Conservation (phyloP, 257 asterid species). For the Paraleonurus japonicus region DNA sequence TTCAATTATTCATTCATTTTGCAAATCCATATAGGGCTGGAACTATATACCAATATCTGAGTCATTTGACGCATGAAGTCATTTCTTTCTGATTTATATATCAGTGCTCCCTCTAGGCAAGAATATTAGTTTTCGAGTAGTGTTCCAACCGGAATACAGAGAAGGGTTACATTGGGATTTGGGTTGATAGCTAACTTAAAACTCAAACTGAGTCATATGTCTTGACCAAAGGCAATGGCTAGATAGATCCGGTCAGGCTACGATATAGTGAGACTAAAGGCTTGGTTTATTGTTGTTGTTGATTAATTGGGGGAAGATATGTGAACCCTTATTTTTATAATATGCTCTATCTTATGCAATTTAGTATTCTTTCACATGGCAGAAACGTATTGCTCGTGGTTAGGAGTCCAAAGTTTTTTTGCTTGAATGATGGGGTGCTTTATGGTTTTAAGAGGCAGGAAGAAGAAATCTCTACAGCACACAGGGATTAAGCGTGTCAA, state of each 20-base stretch:
- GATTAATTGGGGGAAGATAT: background rate
- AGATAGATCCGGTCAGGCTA: background rate
- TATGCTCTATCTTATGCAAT: background rate
- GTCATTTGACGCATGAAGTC: background rate
- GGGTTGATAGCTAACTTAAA: background rate
- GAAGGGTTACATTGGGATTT: background rate
- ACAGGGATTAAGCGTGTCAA: slow-evolving; percentile 40
- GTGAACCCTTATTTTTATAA: background rate
- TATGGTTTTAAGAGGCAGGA: slow-evolving; percentile 58
- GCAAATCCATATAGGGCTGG: background rate
- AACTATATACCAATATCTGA: background rate
- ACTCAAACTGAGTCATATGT: background rate
- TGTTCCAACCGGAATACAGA: background rate
- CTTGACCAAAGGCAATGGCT: background rate
- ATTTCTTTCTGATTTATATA: background rate
- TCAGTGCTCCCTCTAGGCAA: background rate
- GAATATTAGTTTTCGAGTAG: background rate
- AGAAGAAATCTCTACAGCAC: slow-evolving; percentile 59
- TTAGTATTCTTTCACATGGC: slow-evolving; percentile 3
- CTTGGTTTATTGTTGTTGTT: background rate
- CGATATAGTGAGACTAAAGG: background rate
- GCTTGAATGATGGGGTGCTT: slow-evolving; percentile 36
- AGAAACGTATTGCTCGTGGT: slow-evolving; percentile 1
- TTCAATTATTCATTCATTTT: background rate
- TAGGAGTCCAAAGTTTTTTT: background rate